Evolutionary conservation across 1,139 yeast species (phyloP).

Genomic region (Debaryomycetaceae sp.): DNA sequence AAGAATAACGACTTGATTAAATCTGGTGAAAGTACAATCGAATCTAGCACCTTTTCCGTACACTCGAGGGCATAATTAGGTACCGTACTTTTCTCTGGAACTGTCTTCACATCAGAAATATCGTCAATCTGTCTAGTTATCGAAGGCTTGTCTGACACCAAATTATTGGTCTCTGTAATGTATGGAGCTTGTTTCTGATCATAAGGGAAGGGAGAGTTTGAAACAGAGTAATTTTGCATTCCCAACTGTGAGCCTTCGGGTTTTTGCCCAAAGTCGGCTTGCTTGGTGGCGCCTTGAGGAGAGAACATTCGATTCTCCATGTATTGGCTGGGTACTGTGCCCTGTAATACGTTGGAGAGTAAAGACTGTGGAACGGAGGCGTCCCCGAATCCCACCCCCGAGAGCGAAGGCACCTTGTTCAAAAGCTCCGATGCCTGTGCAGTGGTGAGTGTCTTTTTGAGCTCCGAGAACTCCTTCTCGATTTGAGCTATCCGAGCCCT

Average conservation of each 20-base stretch:
- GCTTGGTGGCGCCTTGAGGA: not conserved
- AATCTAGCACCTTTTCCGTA: slow-evolving; percentile 65
- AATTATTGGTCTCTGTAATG: slow-evolving; percentile 20
- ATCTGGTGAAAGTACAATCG: slow-evolving; percentile 55
- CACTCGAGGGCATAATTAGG: slow-evolving; percentile 47
- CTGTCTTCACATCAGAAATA: not conserved
- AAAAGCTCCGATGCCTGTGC: slow-evolving; percentile 49
- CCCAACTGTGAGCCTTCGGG: not conserved
- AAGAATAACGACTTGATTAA: slow-evolving; percentile 62
- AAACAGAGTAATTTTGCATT: not conserved
- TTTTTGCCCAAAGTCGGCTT: not conserved
- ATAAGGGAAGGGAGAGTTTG: slow-evolving; percentile 3
- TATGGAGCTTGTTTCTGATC: slow-evolving; percentile 8
- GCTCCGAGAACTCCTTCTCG: slow-evolving; percentile 70
- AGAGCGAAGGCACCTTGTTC: slow-evolving; percentile 27
- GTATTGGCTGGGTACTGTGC: not conserved
- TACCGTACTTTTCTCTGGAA: slow-evolving; percentile 12
- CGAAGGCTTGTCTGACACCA: slow-evolving; percentile 35
- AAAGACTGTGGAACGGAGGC: not conserved
- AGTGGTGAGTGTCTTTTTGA: slow-evolving; percentile 56
- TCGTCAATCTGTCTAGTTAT: slow-evolving; percentile 13
- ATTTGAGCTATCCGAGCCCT: slow-evolving; percentile 81
- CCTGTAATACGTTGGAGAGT: not conserved
- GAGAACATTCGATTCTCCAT: not conserved
- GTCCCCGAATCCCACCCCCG: slow-evolving; percentile 4